Conservation (phyloP, 495 filamentous ascomycete species). For the Filosporella fistucella region DNA sequence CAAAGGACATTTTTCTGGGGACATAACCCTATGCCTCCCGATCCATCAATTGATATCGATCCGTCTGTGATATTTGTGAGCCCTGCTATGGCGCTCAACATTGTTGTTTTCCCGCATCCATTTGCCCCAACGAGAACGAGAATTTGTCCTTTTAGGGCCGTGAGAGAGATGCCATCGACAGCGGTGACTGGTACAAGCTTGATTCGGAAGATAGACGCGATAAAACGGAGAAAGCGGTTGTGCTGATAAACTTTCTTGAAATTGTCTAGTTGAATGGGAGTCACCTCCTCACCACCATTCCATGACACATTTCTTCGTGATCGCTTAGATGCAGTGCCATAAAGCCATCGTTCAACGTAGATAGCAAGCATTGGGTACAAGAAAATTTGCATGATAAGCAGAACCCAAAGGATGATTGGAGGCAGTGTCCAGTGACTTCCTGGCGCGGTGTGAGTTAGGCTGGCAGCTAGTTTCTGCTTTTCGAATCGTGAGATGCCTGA, state of each 20-base stretch:
- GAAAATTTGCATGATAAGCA: constrained; percentile 66
- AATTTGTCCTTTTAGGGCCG: constrained; percentile 66
- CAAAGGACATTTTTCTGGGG: constrained; percentile 86
- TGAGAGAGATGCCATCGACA: constrained; percentile 60
- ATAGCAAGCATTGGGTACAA: constrained; percentile 65
- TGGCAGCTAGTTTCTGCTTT: constrained; percentile 40
- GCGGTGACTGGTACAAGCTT: constrained; percentile 57
- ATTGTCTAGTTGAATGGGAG: constrained; percentile 49
- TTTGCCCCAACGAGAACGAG: constrained; percentile 79
- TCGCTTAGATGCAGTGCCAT: constrained; percentile 62
- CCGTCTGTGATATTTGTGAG: constrained; percentile 64
- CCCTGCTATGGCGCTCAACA: constrained; percentile 76
- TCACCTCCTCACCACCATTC: neutral
- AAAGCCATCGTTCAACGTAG: constrained; percentile 62
- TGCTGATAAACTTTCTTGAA: constrained; percentile 73
- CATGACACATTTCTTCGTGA: constrained; percentile 26
- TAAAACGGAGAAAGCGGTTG: constrained; percentile 46
- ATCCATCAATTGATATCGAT: constrained; percentile 61
- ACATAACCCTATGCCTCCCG: constrained; percentile 77
- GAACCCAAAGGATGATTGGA: constrained; percentile 59
- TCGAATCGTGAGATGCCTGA: constrained; percentile 63
- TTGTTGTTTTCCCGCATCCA: constrained; percentile 80
- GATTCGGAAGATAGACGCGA: constrained; percentile 25
- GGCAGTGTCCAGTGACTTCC: constrained; percentile 51
- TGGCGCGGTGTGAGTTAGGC: constrained; percentile 49